Conservation (phyloP, 2,329 filamentous ascomycete species). For the Zopfia rhizophila region DNA sequence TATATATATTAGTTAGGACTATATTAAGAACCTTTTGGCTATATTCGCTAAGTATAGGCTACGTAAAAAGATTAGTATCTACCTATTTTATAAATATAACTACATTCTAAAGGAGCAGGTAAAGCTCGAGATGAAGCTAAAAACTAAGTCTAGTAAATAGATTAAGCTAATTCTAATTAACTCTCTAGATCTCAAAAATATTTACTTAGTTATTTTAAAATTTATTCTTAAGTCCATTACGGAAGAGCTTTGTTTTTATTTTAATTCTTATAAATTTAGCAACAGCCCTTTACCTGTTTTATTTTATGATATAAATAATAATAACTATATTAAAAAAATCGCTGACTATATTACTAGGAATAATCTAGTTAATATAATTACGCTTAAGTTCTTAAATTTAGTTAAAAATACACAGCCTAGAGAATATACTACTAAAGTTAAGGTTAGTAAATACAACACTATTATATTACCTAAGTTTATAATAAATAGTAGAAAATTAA, state of each 20-base stretch:
- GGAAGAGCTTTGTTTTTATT: constrained; percentile 16
- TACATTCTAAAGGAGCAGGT: constrained; percentile 18
- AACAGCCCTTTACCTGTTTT: constrained; percentile 14
- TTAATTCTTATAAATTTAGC: constrained; percentile 14
- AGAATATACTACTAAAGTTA: constrained; percentile 13
- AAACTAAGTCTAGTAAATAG: constrained; percentile 18
- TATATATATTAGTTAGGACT: constrained; percentile 15
- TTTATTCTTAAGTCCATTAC: constrained; percentile 11
- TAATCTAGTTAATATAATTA: constrained; percentile 11
- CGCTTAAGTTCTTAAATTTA: constrained; percentile 14
- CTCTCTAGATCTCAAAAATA: constrained; percentile 18
- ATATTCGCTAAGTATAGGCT: constrained; percentile 15
- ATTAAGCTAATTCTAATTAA: constrained; percentile 16
- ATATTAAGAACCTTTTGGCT: constrained; percentile 19
- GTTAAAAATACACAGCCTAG: constrained; percentile 12
- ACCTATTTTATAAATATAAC: constrained; percentile 15
- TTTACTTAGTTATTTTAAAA: constrained; percentile 10
- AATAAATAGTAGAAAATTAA: constrained; percentile 12
- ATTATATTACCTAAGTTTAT: constrained; percentile 17
- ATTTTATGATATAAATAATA: constrained; percentile 7
- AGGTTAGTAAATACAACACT: constrained; percentile 7
- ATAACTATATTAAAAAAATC: constrained; percentile 8
- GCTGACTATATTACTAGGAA: constrained; percentile 14
- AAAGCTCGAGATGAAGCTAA: constrained; percentile 17
- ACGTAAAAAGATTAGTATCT: constrained; percentile 15